These are phyloP conservation scores for Sordariomycetes sp. DNA, from an alignment of 2,329 filamentous ascomycete species.

Conservation along the genomic window DNA sequence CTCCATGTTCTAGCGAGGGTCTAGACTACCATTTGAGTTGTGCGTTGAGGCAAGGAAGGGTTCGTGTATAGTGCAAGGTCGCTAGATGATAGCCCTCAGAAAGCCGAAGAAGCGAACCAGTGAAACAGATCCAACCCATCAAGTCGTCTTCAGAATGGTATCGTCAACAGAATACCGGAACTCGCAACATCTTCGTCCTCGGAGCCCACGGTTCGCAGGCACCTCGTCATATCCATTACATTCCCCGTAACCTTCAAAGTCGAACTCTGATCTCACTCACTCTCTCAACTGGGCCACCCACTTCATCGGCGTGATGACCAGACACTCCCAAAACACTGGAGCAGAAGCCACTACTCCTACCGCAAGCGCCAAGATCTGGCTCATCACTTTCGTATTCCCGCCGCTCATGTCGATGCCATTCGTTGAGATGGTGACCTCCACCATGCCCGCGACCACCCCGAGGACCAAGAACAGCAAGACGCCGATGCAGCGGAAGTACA, in stretches of 20 bases:
- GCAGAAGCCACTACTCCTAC: background rate
- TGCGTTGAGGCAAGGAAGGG: too few species aligned
- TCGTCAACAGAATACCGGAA: too few species aligned
- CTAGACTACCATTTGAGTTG: too few species aligned
- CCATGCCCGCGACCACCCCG: background rate
- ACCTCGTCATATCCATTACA: background rate
- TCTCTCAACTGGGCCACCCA: background rate
- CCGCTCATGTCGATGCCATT: constrained; percentile 1
- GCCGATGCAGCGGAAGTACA: background rate
- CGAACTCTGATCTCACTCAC: background rate
- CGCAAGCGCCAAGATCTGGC: constrained; percentile 1
- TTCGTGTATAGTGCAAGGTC: too few species aligned
- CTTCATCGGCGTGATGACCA: background rate
- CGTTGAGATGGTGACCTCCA: background rate
- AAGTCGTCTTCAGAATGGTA: too few species aligned
- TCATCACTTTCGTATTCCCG: background rate
- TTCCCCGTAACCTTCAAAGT: background rate
- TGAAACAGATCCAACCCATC: too few species aligned
- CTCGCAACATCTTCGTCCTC: too few species aligned
- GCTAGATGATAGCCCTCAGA: too few species aligned
- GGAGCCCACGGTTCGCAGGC: background rate
- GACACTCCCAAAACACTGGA: constrained; percentile 3
- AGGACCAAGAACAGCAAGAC: background rate
- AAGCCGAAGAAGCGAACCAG: too few species aligned
- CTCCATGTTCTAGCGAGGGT: background rate